These are phyloP conservation scores for Domatiomyces catenatus DNA, from an alignment of 2,329 filamentous ascomycete genomes.

Conservation along the genomic window DNA sequence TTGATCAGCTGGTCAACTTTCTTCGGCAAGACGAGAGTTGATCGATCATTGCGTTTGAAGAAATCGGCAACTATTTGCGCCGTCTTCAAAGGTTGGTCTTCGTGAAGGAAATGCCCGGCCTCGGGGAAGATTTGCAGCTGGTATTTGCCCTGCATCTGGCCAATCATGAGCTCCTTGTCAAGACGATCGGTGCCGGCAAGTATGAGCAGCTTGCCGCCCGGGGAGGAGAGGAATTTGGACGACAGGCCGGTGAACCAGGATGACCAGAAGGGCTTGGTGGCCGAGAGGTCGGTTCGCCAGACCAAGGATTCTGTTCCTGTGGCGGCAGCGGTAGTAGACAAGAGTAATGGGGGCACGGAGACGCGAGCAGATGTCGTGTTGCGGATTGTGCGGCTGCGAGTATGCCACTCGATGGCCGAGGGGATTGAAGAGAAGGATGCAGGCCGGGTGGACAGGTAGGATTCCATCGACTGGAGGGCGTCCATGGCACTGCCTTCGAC, in stretches of 20 bases:
- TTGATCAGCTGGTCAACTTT: slow-evolving; percentile 63
- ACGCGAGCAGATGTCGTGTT: slow-evolving; percentile 70
- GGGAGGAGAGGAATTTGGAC: slow-evolving; percentile 66
- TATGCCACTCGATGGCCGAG: slow-evolving; percentile 84
- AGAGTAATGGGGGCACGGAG: slow-evolving; percentile 60
- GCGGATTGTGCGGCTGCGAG: slow-evolving; percentile 71
- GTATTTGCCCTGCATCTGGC: slow-evolving; percentile 98
- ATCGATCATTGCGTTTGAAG: slow-evolving; percentile 78
- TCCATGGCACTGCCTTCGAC: slow-evolving; percentile 95
- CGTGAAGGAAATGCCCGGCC: slow-evolving; percentile 91
- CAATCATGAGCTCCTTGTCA: slow-evolving; percentile 85
- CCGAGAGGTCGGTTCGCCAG: slow-evolving; percentile 73
- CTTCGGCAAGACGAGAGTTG: slow-evolving; percentile 68
- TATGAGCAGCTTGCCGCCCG: slow-evolving; percentile 58
- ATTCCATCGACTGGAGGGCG: slow-evolving; percentile 84
- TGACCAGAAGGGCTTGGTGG: slow-evolving; percentile 84
- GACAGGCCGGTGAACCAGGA: slow-evolving; percentile 84
- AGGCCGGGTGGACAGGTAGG: slow-evolving; percentile 71
- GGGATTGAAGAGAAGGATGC: slow-evolving; percentile 60
- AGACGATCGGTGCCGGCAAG: slow-evolving; percentile 79
- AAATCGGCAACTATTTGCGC: slow-evolving; percentile 78
- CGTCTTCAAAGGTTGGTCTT: slow-evolving; percentile 83
- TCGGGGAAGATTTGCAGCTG: slow-evolving; percentile 88
- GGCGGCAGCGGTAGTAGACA: slow-evolving; percentile 18
- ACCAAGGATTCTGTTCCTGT: slow-evolving; percentile 48